Conservation (phyloP, 768 basidiomycete genomes). For the Hygrocybe coccinea region DNA sequence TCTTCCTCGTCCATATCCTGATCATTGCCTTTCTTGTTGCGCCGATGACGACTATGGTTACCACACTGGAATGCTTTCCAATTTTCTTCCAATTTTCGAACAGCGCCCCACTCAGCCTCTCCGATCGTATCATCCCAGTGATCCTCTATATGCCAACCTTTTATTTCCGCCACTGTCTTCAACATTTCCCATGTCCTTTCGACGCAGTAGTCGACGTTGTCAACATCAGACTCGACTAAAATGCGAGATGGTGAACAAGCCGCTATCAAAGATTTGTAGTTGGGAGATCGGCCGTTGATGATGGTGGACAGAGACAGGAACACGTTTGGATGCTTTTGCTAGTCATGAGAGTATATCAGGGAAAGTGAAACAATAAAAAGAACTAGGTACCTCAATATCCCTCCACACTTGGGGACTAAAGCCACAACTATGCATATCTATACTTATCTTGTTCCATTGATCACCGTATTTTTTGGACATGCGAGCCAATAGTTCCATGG, state of each 20-base stretch:
- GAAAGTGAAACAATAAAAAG: neutral
- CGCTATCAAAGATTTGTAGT: slow-evolving; percentile 59
- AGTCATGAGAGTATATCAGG: slow-evolving; percentile 2
- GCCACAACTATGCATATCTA: slow-evolving; percentile 90
- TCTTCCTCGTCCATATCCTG: too few relatives aligned
- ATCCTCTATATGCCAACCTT: slow-evolving; percentile 70
- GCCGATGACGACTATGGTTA: neutral
- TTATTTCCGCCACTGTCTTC: slow-evolving; percentile 62
- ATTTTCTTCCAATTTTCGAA: slow-evolving; percentile 63
- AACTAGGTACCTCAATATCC: slow-evolving; percentile 59
- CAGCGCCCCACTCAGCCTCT: slow-evolving; percentile 53
- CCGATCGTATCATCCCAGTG: slow-evolving; percentile 42
- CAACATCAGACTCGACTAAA: slow-evolving; percentile 82
- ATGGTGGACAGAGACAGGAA: slow-evolving; percentile 86
- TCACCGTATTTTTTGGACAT: slow-evolving; percentile 56
- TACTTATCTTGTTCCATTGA: slow-evolving; percentile 60
- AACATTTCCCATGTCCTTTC: slow-evolving; percentile 75
- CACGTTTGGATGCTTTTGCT: slow-evolving; percentile 70
- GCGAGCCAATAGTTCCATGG: slow-evolving; percentile 56
- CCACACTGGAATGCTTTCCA: slow-evolving; percentile 51
- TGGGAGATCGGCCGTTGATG: slow-evolving; percentile 71
- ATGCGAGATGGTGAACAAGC: slow-evolving; percentile 62
- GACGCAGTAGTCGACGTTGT: slow-evolving; percentile 56
- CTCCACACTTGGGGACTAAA: slow-evolving; percentile 72
- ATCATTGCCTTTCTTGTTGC: too few relatives aligned